Evolutionary conservation across 768 basidiomycete genomes (phyloP), one percentile per base, ranked within the genome.

Genomic region (Amanita pallidorosea): DNA sequence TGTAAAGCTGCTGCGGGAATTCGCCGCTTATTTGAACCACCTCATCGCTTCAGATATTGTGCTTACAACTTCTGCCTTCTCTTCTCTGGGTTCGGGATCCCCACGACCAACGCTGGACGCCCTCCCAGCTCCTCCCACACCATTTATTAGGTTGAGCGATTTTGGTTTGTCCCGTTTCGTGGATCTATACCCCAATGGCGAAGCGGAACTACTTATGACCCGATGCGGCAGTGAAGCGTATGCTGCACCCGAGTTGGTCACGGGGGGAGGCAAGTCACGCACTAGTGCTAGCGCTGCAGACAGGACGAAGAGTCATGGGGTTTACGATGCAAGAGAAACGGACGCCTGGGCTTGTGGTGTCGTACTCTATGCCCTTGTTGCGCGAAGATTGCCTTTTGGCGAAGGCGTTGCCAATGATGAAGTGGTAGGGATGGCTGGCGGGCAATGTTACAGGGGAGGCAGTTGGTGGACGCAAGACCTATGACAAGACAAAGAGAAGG

Each of bases 271-370:
- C 25, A 37, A 54, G 6, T 23, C 48, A 61, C 34, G 18, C 56
- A 53, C 38, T 49, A 27, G 22, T 40, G n/a, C 27, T 2, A 20
- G 40, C 18, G 40, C 13, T 11, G 31, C 40, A 18, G 29, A 42
- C 40, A 18, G 11, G 13, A 8, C 29, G 1, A 49, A 34, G 29
- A 49, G 38, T 17, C 23, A 18, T 12, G 70, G 62, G n/a, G 69
- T 74, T 54, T 94, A 94, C 65, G 89, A 95, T 64, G 88, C 87
- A 2, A 72, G 88, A 12, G 75, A 82, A 61, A 92, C 88, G 47
- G 91, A 94, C 62, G 81, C 84, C 11, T 94, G 91, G 91, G 88
- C 89, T 8, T 81, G 84, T 58, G 90, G 90, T 1, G 84, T 92
- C n/a, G 88, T 91, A 45, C 66, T 93, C 11, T 95, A 80, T 63